These are phyloP conservation scores for Fraxinus americana DNA, from an alignment of 257 asterid genomes.

Conservation along the genomic window DNA sequence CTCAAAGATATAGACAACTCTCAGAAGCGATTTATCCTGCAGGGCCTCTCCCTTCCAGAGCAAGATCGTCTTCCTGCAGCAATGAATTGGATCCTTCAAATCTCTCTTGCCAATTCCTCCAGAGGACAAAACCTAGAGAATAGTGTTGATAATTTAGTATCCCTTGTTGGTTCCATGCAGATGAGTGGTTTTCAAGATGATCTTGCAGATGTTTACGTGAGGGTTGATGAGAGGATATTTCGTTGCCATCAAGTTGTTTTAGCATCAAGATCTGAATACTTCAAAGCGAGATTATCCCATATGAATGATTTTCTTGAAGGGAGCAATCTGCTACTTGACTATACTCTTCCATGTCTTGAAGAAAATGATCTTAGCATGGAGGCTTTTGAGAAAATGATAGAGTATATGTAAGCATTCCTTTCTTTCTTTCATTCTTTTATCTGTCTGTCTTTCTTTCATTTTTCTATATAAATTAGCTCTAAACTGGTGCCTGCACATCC, in stretches of 20 bases:
- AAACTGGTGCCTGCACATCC: neutral
- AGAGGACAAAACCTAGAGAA: constrained; percentile 34
- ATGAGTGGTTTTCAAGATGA: constrained; percentile 53
- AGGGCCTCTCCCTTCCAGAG: constrained; percentile 84
- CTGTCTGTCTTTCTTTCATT: constrained; percentile 16
- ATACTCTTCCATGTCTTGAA: constrained; percentile 70
- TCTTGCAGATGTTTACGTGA: constrained; percentile 83
- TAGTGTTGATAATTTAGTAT: constrained; percentile 42
- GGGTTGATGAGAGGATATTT: constrained; percentile 64
- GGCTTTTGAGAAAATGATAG: constrained; percentile 86
- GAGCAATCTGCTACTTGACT: constrained; percentile 43
- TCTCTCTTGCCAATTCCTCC: constrained; percentile 62
- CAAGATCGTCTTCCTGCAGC: constrained; percentile 86
- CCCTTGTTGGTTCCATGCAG: constrained; percentile 42
- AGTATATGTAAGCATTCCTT: constrained; percentile 68
- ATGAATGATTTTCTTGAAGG: constrained; percentile 67
- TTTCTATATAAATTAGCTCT: constrained; percentile 7
- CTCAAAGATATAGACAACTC: constrained; percentile 73
- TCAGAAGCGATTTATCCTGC: constrained; percentile 91
- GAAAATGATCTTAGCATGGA: constrained; percentile 82
- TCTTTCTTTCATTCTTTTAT: constrained; percentile 1
- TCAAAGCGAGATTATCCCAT: constrained; percentile 85
- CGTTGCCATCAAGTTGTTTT: constrained; percentile 88
- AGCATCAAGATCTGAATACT: constrained; percentile 92
- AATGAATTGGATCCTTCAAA: constrained; percentile 62